Percentiles rank a stretch among this genome's conserved stretches.
These are phyloP conservation scores for Delitschia confertaspora DNA, from an alignment of 495 filamentous ascomycete species.

Conservation along the genomic window DNA sequence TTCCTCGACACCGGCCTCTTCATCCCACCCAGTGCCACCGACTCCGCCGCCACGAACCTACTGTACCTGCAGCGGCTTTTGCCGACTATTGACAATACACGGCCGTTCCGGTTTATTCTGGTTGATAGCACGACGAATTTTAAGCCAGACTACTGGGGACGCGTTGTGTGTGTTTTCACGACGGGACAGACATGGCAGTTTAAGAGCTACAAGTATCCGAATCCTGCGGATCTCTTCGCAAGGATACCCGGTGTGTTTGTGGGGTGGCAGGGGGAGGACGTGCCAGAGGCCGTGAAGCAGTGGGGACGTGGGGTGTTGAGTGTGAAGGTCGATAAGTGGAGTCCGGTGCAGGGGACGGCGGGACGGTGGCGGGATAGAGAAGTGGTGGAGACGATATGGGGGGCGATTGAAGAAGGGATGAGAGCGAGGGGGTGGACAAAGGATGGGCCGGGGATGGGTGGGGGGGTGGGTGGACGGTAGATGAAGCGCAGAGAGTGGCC, in stretches of 20 bases:
- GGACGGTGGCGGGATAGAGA: conserved; percentile 86
- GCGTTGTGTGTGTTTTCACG: conserved; percentile 94
- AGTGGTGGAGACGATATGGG: conserved; percentile 90
- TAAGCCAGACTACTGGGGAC: conserved; percentile 94
- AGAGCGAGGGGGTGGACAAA: conserved; percentile 70
- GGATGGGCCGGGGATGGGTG: conserved; percentile 40
- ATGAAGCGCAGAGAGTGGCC: too few relatives aligned
- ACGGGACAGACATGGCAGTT: conserved; percentile 99
- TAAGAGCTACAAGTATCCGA: conserved; percentile 93
- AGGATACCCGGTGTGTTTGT: conserved; percentile 82
- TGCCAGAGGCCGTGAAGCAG: conserved; percentile 62
- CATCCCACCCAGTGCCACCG: conserved; percentile 62
- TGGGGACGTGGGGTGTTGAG: conserved; percentile 78
- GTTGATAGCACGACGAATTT: conserved; percentile 90
- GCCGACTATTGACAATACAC: conserved; percentile 60
- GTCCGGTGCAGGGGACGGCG: conserved; percentile 34
- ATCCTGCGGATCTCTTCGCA: conserved; percentile 78
- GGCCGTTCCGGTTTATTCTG: conserved; percentile 84
- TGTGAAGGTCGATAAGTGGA: conserved; percentile 72
- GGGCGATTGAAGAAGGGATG: conserved; percentile 82
- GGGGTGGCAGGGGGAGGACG: conserved; percentile 79
- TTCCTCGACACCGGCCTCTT: conserved; percentile 86
- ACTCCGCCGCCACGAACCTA: conserved; percentile 58
- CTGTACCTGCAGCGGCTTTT: conserved; percentile 73
- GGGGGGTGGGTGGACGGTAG: background rate